Evolutionary conservation across 2,329 filamentous ascomycete genomes (phyloP), one percentile per base, ranked within the genome.

Genomic region (Cadophora sp.): DNA sequence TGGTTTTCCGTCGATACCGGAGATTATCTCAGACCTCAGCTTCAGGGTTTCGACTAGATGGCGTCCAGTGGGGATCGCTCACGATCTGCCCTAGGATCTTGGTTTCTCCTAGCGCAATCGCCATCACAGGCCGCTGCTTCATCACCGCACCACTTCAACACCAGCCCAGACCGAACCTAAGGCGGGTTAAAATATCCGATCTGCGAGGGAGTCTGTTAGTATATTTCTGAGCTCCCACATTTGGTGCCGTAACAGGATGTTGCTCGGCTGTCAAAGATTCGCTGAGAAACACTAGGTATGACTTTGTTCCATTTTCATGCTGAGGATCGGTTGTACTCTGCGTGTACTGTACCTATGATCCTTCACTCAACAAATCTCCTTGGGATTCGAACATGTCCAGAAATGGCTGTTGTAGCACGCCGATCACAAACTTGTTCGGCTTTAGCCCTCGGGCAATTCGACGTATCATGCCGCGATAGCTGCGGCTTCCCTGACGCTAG

Each of bases 401-500:
- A 33, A 20, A 39, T 36, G 55, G 55, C 55, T 27, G 55, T 20
- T 22, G 50, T n/a, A 53, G 50, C 16, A 53, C 50, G 55, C 33
- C 20, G 55, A 58, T 58, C 55, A 41, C 33, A 43, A 20, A 41
- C 11, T 24, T 14, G 36, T 36, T 24, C 33, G 6, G 6, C 20
- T 30, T 27, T 20, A 24, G 20, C 55, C 33, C 8, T 58, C 55
- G 36, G 33, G 36, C 20, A 36, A 41, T 43, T 41, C 55, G 55
- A 58, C 55, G 55, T 43, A 58, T 58, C 36, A 58, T 41, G 16
- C 55, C 20, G 36, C 33, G n/a, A 43, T 58, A 41, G 55, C 55
- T 58, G 53, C 53, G 30, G 53, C 30, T 56, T 39, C 39, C 53
- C 53, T 56, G 53, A 5, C 53, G 53, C 53, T 56, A 56, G 33